Percentiles rank a stretch among this genome's conserved stretches.
These are phyloP conservation scores for sunflower (Helianthus annuus) DNA, from an alignment of 129 eudicot species.

Conservation along the genomic window DNA sequence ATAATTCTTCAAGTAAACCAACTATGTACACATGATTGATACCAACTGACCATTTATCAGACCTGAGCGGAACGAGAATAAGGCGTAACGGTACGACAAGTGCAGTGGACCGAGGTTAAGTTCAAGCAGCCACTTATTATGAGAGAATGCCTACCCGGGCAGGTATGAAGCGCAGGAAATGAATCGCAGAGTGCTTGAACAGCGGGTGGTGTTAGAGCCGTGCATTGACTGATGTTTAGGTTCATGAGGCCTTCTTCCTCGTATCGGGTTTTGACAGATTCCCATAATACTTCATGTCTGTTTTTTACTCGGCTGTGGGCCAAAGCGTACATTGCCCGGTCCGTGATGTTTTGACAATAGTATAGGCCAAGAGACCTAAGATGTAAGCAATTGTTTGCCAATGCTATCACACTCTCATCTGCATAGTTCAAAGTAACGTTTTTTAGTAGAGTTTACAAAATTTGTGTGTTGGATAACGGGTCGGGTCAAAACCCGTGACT, in stretches of 20 bases:
- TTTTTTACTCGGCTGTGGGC: constrained; percentile 84
- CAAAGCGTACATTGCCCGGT: constrained; percentile 56
- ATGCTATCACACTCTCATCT: constrained; percentile 62
- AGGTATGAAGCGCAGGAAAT: constrained; percentile 86
- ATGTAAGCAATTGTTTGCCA: constrained; percentile 84
- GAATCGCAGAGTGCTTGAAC: constrained; percentile 91
- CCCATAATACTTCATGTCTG: constrained; percentile 59
- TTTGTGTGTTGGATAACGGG: not conserved
- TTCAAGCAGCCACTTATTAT: constrained; percentile 91
- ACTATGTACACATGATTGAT: no score
- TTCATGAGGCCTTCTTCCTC: constrained; percentile 75
- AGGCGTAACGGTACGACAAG: constrained; percentile 5
- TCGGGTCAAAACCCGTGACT: not conserved
- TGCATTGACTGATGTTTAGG: constrained; percentile 96
- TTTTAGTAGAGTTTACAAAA: not conserved
- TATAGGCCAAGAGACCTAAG: constrained; percentile 86
- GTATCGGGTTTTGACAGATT: constrained; percentile 60
- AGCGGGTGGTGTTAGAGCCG: constrained; percentile 95
- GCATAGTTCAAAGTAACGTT: not conserved
- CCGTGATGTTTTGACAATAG: constrained; percentile 90
- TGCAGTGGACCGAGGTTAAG: constrained; percentile 90
- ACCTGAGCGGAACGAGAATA: no score
- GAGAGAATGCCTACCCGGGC: constrained; percentile 88
- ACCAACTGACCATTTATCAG: no score
- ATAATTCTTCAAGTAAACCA: no score